Evolutionary conservation across 2,329 filamentous ascomycete species (phyloP).

Genomic region (Lasiodiplodia theobromae): DNA sequence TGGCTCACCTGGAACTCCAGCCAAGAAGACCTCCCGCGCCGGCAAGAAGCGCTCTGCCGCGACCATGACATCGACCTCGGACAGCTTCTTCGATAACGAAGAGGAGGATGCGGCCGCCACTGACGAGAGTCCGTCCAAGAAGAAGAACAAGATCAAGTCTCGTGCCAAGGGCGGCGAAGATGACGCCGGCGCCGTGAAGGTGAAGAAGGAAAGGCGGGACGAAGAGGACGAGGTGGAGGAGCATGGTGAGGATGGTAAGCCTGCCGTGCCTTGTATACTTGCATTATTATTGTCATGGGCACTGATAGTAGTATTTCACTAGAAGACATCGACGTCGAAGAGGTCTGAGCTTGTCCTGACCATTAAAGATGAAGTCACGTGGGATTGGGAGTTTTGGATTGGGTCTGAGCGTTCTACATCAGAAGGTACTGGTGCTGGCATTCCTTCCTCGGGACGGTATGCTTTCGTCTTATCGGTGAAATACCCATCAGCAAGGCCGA

Average conservation of each 20-base stretch:
- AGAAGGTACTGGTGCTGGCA: neutral
- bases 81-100: neutral
- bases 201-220: constrained; percentile 33
- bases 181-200: constrained; percentile 30
- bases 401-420: neutral
- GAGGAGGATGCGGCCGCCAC: neutral
- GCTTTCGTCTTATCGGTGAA: neutral
- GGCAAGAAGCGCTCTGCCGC: constrained; percentile 10
- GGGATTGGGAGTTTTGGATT: neutral
- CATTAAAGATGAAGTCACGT: neutral
- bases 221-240: constrained; percentile 33
- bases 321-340: neutral
- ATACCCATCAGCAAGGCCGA: neutral
- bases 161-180: neutral
- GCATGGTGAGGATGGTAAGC: constrained; percentile 16
- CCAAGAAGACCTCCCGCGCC: constrained; percentile 5
- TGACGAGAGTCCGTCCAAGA: neutral
- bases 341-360: neutral
- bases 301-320: neutral
- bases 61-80: neutral
- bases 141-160: neutral
- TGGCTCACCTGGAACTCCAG: constrained; percentile 1
- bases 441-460: neutral
- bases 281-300: neutral
- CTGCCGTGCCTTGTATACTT: neutral